phyloP scores from a whole-genome alignment of 2,329 filamentous ascomycete species.

The Clonostachys sp. region DNA sequence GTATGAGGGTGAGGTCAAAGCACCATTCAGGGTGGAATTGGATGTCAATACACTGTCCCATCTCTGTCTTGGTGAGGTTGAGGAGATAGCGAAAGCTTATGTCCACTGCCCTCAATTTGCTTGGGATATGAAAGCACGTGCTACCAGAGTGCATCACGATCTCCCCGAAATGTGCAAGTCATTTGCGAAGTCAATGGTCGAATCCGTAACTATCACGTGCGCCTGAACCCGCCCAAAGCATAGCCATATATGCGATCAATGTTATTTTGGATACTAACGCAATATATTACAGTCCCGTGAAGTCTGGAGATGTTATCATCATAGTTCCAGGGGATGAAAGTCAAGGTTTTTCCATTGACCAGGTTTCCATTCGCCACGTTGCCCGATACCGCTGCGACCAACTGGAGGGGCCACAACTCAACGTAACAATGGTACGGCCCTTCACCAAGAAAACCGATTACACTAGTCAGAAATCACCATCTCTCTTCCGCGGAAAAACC shows the following conservation, averaged over 20 bases:
- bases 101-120: slow-evolving; percentile 4
- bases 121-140: slow-evolving; percentile 4
- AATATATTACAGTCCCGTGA: neutral
- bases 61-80: neutral
- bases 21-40: neutral
- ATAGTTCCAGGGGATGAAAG: slow-evolving; percentile 4
- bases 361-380: slow-evolving; percentile 11
- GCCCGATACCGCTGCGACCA: slow-evolving; percentile 10
- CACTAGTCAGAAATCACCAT: neutral
- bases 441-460: slow-evolving; percentile 4
- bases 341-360: slow-evolving; percentile 7
- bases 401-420: slow-evolving; percentile 9
- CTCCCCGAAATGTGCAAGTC: neutral
- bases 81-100: slow-evolving; percentile 1
- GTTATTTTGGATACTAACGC: neutral
- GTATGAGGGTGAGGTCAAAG: neutral
- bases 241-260: no score
- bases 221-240: no score
- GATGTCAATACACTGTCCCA: neutral
- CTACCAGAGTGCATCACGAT: neutral
- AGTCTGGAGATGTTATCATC: slow-evolving; percentile 9
- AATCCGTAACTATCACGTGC: neutral
- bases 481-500: slow-evolving; percentile 3
- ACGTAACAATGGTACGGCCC: slow-evolving; percentile 12
- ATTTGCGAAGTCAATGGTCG: neutral